Conservation (phyloP, 202 grass and related monocot species). For the Saccharum hybrid region DNA sequence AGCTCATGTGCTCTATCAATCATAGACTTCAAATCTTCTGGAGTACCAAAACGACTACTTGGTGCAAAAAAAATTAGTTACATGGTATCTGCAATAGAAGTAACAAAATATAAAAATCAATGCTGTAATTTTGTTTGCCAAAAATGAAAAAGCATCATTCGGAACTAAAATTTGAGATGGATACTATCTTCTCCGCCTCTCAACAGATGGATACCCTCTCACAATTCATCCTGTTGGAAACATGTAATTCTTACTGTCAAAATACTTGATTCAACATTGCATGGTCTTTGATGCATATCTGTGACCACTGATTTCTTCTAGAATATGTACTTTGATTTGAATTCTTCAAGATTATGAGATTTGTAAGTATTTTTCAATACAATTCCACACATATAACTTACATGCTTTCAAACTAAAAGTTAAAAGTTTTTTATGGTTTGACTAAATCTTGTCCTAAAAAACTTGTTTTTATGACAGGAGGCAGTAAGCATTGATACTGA, state of each 20-base stretch:
- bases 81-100: constrained; percentile 84
- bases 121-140: not conserved
- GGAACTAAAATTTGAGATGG: not conserved
- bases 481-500: not conserved
- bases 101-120: constrained; percentile 34
- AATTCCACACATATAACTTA: not conserved
- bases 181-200: not conserved
- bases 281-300: not conserved
- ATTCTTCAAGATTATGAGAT: not conserved
- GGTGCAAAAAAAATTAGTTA: constrained; percentile 99
- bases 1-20: constrained; percentile 98
- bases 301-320: not conserved
- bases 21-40: constrained; percentile 96
- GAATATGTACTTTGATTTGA: not conserved
- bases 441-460: not conserved
- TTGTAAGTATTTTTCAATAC: not conserved
- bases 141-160: not conserved
- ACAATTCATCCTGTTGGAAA: constrained; percentile 17
- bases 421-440: not conserved
- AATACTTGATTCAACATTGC: constrained; percentile 1
- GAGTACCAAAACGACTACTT: constrained; percentile 99
- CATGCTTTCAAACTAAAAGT: not conserved
- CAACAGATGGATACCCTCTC: constrained; percentile 3
- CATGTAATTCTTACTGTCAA: not conserved
- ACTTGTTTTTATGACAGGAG: constrained; percentile 1